Conservation (phyloP, 345 rosid species). For the Rhizophora apiculata region DNA sequence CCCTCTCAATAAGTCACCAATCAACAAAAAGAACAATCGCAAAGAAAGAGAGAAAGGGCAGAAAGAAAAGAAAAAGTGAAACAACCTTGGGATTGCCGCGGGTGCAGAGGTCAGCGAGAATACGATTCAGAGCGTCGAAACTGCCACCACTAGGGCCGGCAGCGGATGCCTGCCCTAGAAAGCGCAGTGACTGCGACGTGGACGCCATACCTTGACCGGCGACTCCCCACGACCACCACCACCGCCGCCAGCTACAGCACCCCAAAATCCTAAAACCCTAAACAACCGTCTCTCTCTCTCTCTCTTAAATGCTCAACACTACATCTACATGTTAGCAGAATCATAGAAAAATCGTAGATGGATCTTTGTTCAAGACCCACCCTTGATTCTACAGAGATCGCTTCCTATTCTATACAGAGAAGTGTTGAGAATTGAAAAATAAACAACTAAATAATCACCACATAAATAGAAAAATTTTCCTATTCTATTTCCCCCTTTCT, state of each 20-base stretch:
- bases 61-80: background rate
- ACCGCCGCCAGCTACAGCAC: background rate
- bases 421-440: too few species aligned
- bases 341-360: too few species aligned
- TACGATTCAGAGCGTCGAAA: slow-evolving; percentile 74
- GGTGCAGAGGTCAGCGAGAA: slow-evolving; percentile 77
- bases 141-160: slow-evolving; percentile 51
- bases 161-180: slow-evolving; percentile 19
- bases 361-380: too few species aligned
- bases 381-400: too few species aligned
- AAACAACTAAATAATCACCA: too few species aligned
- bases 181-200: slow-evolving; percentile 45
- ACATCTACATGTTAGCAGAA: too few species aligned
- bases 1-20: too few species aligned
- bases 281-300: background rate
- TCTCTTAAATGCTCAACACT: too few species aligned
- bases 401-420: too few species aligned
- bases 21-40: background rate
- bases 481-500: too few species aligned
- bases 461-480: too few species aligned
- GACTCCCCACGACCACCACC: background rate
- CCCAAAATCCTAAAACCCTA: slow-evolving; percentile 5
- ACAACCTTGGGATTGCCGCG: slow-evolving; percentile 72
- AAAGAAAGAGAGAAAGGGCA: background rate
- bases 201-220: slow-evolving; percentile 39